These are phyloP conservation scores for Arthrobotrys sinensis DNA, from an alignment of 2,329 filamentous ascomycete species.

Conservation along the genomic window DNA sequence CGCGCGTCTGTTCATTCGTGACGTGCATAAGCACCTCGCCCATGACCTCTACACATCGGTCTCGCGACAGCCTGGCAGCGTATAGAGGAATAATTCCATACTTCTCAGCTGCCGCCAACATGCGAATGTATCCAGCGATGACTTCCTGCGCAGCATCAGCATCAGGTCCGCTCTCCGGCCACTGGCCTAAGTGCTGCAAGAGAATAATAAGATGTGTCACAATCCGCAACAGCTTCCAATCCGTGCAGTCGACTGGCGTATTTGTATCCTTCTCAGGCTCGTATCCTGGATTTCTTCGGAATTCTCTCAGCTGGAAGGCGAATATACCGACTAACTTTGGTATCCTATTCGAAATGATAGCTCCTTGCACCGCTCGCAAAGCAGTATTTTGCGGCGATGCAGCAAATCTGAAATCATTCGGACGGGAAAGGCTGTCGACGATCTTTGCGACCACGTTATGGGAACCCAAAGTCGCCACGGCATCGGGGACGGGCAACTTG, in stretches of 20 bases:
- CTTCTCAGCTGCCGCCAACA: constrained; percentile 80
- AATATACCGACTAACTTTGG: constrained; percentile 62
- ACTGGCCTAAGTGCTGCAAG: constrained; percentile 74
- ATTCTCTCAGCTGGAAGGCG: constrained; percentile 64
- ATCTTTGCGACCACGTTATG: constrained; percentile 69
- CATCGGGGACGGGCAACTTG: constrained; percentile 77
- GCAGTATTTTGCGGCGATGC: constrained; percentile 75
- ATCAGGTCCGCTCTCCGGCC: constrained; percentile 67
- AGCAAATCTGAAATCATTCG: constrained; percentile 64
- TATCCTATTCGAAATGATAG: constrained; percentile 74
- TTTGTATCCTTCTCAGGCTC: constrained; percentile 69
- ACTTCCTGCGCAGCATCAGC: constrained; percentile 76
- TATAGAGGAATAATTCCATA: constrained; percentile 89
- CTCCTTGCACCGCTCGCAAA: constrained; percentile 82
- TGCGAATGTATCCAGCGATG: constrained; percentile 84
- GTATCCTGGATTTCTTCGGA: constrained; percentile 71
- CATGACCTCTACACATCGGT: constrained; percentile 79
- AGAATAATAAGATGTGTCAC: constrained; percentile 80
- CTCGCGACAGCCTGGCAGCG: constrained; percentile 80
- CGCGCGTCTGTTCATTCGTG: constrained; percentile 76
- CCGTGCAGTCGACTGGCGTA: constrained; percentile 66
- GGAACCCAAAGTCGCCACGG: constrained; percentile 71
- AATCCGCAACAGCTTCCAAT: constrained; percentile 73
- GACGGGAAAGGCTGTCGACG: constrained; percentile 68
- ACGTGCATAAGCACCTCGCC: constrained; percentile 84